These are phyloP conservation scores for Cercophora scortea DNA, from an alignment of 495 filamentous ascomycete species.

Conservation along the genomic window DNA sequence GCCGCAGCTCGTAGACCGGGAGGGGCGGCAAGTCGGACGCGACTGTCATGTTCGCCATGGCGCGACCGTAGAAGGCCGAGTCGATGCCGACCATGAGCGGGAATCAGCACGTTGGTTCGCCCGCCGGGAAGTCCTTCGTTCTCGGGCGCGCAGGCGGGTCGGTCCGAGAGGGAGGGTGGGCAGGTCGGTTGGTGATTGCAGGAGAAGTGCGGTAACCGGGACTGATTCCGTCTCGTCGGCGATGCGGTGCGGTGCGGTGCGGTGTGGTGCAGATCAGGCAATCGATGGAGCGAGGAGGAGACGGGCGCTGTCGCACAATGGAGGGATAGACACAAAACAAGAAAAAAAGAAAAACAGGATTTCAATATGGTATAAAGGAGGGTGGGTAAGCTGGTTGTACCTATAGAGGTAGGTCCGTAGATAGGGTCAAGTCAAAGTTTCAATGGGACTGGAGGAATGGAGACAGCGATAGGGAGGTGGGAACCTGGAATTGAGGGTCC, in stretches of 20 bases:
- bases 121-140: no score
- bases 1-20: constrained; percentile 60
- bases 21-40: constrained; percentile 61
- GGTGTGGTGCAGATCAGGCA: no score
- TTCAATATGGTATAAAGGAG: background rate
- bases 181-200: background rate
- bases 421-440: no score
- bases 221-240: no score
- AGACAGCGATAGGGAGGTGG: background rate
- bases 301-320: no score
- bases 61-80: background rate
- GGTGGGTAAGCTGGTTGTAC: background rate
- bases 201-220: no score
- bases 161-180: no score
- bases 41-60: constrained; percentile 38
- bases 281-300: no score
- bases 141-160: no score
- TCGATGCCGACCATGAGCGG: background rate
- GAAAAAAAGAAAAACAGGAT: background rate
- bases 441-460: background rate
- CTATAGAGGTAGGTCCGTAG: no score
- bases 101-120: background rate
- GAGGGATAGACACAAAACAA: no score
- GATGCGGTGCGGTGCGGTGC: no score
- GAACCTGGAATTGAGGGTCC: background rate